Conservation (phyloP, 495 filamentous ascomycete genomes). For the Usnea hakonensis region DNA sequence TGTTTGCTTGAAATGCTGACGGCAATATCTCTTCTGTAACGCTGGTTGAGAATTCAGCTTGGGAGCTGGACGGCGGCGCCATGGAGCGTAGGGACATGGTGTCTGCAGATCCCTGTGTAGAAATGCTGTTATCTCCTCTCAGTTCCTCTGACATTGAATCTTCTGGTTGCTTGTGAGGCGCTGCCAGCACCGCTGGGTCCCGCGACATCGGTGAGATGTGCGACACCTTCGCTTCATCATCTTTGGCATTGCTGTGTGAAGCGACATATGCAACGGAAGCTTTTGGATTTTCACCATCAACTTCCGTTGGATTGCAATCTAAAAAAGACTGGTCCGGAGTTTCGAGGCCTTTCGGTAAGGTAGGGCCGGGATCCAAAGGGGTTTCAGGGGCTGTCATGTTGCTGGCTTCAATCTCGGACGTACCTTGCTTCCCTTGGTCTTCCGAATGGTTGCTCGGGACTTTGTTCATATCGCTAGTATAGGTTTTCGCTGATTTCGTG, state of each 20-base stretch:
- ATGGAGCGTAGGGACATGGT: neutral
- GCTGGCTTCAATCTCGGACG: neutral
- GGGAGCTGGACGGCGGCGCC: neutral
- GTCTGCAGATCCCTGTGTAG: neutral
- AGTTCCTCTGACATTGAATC: neutral
- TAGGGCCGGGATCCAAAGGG: neutral
- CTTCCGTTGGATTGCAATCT: neutral
- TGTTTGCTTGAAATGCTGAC: neutral
- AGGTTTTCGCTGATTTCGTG: neutral
- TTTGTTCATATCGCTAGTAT: neutral
- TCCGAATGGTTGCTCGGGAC: neutral
- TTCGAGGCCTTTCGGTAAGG: neutral
- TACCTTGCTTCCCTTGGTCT: neutral
- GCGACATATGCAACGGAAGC: neutral
- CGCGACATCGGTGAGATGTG: neutral
- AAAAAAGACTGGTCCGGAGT: neutral
- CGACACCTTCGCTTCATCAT: neutral
- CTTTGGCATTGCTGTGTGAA: neutral
- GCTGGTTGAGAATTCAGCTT: neutral
- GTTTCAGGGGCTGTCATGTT: neutral
- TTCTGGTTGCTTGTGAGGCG: neutral
- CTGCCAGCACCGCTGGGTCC: neutral
- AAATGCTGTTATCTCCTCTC: neutral
- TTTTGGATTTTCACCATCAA: neutral
- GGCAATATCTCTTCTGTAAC: neutral